Evolutionary conservation across 225 moss, liverwort and hornwort genomes (phyloP).

Genomic region (Anthoceros angustus): DNA sequence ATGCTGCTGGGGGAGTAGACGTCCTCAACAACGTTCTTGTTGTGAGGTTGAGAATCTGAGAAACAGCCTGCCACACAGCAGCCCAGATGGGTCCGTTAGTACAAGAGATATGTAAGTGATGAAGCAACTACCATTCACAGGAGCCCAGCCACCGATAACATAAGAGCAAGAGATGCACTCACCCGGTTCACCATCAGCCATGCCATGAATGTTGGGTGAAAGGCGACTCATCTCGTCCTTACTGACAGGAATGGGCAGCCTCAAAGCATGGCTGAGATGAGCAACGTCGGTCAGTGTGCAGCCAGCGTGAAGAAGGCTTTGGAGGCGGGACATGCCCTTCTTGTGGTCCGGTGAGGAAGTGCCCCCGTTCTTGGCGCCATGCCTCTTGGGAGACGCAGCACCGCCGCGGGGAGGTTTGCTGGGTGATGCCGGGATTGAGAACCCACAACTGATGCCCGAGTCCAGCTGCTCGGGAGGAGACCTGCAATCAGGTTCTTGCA

Average conservation of each 20-base stretch:
- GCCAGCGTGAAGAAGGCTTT: not conserved
- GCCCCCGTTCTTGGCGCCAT: not conserved
- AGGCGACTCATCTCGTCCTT: not conserved
- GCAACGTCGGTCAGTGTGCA: not conserved
- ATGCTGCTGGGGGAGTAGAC: not conserved
- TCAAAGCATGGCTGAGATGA: not conserved
- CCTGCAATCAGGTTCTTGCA: not conserved
- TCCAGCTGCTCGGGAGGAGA: not conserved
- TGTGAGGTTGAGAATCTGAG: not conserved
- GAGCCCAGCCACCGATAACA: no score
- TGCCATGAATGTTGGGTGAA: not conserved
- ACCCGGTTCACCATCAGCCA: not conserved
- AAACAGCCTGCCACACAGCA: not conserved
- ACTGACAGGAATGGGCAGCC: not conserved
- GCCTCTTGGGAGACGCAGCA: not conserved
- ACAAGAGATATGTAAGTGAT: no score
- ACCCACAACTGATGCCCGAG: no score
- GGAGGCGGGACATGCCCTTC: not conserved
- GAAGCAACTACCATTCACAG: no score
- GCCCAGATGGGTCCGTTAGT: not conserved
- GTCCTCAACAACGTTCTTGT: not conserved
- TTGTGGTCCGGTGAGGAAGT: not conserved
- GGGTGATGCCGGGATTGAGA: not conserved
- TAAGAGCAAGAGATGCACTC: not conserved
- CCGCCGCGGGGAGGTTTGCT: not conserved